Conservation (phyloP, 257 asterid genomes). For the Parsonsia alboflavescens region DNA sequence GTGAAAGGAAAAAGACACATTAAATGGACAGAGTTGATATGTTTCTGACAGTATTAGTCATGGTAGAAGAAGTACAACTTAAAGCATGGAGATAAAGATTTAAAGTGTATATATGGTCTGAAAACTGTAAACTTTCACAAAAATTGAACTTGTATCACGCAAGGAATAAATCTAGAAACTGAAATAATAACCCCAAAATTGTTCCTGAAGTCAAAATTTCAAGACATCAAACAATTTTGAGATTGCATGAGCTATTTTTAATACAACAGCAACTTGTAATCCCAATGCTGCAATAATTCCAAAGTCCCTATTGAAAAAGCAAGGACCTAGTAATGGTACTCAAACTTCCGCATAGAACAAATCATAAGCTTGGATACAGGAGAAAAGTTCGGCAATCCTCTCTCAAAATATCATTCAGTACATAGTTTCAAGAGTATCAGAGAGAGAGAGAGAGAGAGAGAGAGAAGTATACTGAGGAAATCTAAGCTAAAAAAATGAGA, state of each 20-base stretch:
- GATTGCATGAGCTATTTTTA: neutral
- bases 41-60: neutral
- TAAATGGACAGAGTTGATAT: neutral
- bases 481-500: neutral
- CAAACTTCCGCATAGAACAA: neutral
- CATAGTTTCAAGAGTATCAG: no score
- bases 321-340: neutral
- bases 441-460: neutral
- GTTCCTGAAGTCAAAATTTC: neutral
- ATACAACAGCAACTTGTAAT: neutral
- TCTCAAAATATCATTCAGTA: no score
- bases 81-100: neutral
- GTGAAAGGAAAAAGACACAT: neutral
- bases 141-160: neutral
- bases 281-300: neutral
- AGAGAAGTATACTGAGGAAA: neutral
- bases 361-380: no score
- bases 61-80: neutral
- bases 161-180: neutral
- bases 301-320: neutral
- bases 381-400: no score
- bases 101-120: neutral
- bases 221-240: neutral
- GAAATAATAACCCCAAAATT: neutral
- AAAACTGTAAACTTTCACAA: neutral